These are phyloP conservation scores for Curvularia lunata DNA, from an alignment of 2,329 filamentous ascomycete genomes.

Conservation along the genomic window DNA sequence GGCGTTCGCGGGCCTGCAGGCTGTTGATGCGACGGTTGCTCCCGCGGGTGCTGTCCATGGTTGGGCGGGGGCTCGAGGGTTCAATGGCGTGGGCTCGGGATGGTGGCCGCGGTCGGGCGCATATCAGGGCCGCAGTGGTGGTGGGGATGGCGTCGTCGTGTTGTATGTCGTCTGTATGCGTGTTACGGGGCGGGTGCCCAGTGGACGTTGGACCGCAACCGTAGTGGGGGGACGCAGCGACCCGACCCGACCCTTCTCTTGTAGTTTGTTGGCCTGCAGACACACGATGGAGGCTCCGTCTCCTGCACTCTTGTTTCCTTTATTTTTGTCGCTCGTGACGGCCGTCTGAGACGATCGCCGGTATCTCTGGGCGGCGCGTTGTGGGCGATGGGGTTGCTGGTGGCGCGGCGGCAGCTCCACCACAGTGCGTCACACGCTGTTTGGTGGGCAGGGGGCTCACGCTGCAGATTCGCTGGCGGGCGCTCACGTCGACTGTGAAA, in stretches of 20 bases:
- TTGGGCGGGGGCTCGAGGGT: constrained; percentile 14
- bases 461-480: constrained; percentile 14
- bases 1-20: constrained; percentile 50
- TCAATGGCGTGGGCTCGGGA: constrained; percentile 25
- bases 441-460: constrained; percentile 9
- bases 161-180: constrained; percentile 14
- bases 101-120: constrained; percentile 30
- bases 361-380: constrained; percentile 22
- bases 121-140: constrained; percentile 31
- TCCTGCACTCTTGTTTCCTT: background rate
- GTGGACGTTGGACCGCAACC: constrained; percentile 16
- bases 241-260: constrained; percentile 25
- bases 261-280: background rate
- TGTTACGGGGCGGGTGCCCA: constrained; percentile 27
- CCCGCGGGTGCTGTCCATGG: constrained; percentile 42
- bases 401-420: constrained; percentile 39
- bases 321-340: constrained; percentile 5
- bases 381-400: constrained; percentile 29
- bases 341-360: constrained; percentile 4
- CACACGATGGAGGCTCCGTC: constrained; percentile 5
- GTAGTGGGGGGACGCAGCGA: background rate
- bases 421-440: constrained; percentile 27
- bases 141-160: background rate
- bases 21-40: constrained; percentile 52
- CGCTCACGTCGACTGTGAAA: constrained; percentile 13